phyloP scores from a whole-genome alignment of 192 early-diverging fungal species.

The Dimargaris verticillata region DNA sequence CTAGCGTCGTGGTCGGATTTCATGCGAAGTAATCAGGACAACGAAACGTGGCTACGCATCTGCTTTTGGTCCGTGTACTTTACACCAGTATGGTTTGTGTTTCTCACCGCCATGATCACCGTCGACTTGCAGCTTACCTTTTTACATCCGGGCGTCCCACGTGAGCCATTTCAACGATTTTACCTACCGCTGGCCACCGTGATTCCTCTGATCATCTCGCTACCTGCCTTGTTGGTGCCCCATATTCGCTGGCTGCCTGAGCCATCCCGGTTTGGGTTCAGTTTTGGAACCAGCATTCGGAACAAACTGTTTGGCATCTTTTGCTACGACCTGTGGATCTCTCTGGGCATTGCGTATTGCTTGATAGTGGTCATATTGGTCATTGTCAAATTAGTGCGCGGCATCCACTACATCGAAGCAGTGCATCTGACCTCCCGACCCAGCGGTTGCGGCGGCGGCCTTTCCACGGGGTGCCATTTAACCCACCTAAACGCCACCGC shows the following conservation, averaged over 20 bases:
- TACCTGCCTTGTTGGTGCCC: conserved; percentile 1
- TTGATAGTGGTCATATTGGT: not conserved
- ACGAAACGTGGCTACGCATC: conserved; percentile 3
- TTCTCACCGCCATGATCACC: conserved; percentile 11
- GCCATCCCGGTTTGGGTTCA: conserved; percentile 8
- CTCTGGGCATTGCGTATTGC: conserved; percentile 4
- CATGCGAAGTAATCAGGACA: conserved; percentile 2
- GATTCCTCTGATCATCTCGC: conserved; percentile 6
- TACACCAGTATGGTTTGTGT: conserved; percentile 5
- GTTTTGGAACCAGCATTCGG: conserved; percentile 2
- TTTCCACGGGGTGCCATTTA: too few species aligned
- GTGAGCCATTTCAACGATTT: not conserved
- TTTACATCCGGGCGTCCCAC: not conserved
- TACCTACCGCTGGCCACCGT: conserved; percentile 7
- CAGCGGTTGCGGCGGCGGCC: not conserved
- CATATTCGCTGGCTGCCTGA: conserved; percentile 7
- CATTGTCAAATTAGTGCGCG: conserved; percentile 3
- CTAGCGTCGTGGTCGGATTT: not conserved
- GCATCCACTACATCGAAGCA: conserved; percentile 9
- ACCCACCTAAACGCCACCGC: not conserved
- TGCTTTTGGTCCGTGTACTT: conserved; percentile 10
- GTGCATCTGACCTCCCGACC: conserved; percentile 1
- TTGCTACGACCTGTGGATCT: conserved; percentile 11
- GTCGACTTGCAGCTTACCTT: conserved; percentile 9
- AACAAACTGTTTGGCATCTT: conserved; percentile 4